Evolutionary conservation across 768 basidiomycete species (phyloP), one percentile per base, ranked within the genome.

Genomic region (Macrolepiota dolichaula): DNA sequence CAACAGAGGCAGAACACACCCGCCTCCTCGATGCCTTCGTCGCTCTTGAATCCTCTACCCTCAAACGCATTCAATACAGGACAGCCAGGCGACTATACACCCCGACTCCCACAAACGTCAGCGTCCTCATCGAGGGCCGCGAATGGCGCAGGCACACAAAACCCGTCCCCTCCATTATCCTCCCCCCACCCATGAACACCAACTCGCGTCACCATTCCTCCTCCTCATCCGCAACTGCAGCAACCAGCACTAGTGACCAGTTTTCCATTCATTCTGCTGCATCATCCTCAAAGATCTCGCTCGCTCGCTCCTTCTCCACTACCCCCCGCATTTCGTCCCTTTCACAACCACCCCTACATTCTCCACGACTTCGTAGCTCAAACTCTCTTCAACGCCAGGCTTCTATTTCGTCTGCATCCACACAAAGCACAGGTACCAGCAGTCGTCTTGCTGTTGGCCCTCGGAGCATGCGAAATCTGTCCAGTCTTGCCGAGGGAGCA

Each of bases 11-110:
- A 25, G 90, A 92, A 67, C 84, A 82, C 11, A 73, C 79, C 32
- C 76, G 85, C 11, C 75, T 92, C 27, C 71, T 87, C 29, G 84
- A 87, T 50, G 88, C 88, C 6, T 92, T 92, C 66, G 82, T 84
- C 60, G 80, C 82, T 22, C 77, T 91, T 25, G 88, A 92, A 71
- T 74, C 84, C 36, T 82, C 76, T 52, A 80, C 85, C 22, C 67
- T 85, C 46, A 83, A 81, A 2, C 82, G 79, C 13, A 70, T 78
- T 32, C 73, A 78, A 50, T 75, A 74, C 62, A 76, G 76, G 51
- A 77, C 72, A 36, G 76, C 74, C 1, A 74, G 72, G 22, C 70
- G 76, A 22, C 67, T 75, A 12, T 72, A 73, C 3, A 64, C 69
- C 12, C 64, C 67, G 4, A 71, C 72, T 1, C 71, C 77, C 36